These are phyloP conservation scores for Boletus fagicola DNA, from an alignment of 768 basidiomycete genomes.

Conservation along the genomic window DNA sequence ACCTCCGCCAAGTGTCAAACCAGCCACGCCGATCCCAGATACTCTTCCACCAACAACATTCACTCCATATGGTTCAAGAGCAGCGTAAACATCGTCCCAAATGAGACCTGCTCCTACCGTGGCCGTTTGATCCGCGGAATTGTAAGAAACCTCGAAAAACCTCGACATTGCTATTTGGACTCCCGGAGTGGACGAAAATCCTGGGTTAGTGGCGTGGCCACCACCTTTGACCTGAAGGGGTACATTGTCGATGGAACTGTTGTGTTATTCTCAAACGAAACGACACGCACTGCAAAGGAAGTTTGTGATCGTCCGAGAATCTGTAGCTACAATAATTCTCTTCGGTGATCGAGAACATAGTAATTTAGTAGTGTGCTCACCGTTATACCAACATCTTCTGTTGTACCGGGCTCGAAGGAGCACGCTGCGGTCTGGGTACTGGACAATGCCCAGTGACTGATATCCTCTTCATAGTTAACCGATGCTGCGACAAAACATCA, in stretches of 20 bases:
- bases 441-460: conserved; percentile 51
- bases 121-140: no score
- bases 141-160: conserved; percentile 43
- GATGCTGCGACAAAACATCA: background rate
- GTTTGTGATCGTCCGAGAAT: conserved; percentile 43
- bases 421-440: conserved; percentile 47
- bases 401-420: conserved; percentile 55
- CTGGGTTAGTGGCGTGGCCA: conserved; percentile 54
- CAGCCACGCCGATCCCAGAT: no score
- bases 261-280: background rate
- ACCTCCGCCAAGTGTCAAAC: no score
- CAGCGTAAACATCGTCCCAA: no score
- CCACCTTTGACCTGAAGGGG: conserved; percentile 56
- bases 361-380: conserved; percentile 30
- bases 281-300: conserved; percentile 22
- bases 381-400: conserved; percentile 47
- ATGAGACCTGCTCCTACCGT: no score
- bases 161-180: conserved; percentile 55
- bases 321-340: conserved; percentile 1
- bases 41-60: no score
- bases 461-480: conserved; percentile 39
- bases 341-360: background rate
- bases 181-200: conserved; percentile 56
- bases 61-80: no score
- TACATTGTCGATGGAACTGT: background rate